phyloP scores from a whole-genome alignment of 2,329 filamentous ascomycete species.

The Colletotrichum sp. region DNA sequence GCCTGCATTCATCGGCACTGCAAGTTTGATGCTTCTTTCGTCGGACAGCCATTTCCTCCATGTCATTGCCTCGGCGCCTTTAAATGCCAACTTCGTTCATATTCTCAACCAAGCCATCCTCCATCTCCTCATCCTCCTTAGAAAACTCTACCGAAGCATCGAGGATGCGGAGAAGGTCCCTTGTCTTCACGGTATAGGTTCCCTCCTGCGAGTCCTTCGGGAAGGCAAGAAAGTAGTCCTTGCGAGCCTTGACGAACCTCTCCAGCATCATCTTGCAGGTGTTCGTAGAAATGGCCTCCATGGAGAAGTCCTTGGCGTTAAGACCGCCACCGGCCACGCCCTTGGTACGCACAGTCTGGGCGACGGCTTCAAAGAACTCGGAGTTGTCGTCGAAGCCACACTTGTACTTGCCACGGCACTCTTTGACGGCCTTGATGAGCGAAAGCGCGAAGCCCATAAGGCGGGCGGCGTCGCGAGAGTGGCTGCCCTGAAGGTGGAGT shows the following conservation, averaged over 20 bases:
- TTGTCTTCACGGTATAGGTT: background rate
- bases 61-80: background rate
- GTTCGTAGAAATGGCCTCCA: background rate
- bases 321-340: background rate
- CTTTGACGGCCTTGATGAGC: background rate
- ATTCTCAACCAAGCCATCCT: background rate
- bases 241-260: background rate
- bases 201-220: background rate
- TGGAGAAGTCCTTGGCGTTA: background rate
- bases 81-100: background rate
- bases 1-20: too few relatives aligned
- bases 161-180: background rate
- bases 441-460: background rate
- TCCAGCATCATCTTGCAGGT: background rate
- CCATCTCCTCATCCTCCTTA: background rate
- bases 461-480: background rate
- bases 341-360: background rate
- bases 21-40: too few relatives aligned
- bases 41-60: background rate
- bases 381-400: fast-evolving
- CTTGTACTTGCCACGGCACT: background rate
- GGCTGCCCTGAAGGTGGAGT: fast-evolving
- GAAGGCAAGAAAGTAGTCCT: background rate
- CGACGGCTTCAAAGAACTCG: background rate
- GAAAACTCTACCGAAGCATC: background rate